Conservation (phyloP, 192 early-diverging fungal species). For the Backusella circina region DNA sequence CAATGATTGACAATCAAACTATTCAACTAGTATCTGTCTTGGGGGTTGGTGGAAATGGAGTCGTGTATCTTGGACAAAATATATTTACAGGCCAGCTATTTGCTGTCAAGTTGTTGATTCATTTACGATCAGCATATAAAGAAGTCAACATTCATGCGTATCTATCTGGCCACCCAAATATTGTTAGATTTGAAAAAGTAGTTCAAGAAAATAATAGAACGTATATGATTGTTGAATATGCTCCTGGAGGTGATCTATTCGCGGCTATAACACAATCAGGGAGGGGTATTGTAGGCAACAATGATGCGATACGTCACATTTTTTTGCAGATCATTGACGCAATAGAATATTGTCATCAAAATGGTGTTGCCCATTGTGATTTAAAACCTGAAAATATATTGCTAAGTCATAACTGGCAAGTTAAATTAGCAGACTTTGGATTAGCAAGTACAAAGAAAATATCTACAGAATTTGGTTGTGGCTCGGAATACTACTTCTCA, state of each 20-base stretch:
- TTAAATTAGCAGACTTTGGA: constrained; percentile 95
- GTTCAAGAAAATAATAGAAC: constrained; percentile 59
- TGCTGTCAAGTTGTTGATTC: constrained; percentile 75
- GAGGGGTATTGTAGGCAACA: constrained; percentile 57
- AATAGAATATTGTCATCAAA: constrained; percentile 66
- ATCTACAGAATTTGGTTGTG: constrained; percentile 72
- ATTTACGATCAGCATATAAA: constrained; percentile 54
- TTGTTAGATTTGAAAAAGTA: constrained; percentile 61
- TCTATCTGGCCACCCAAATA: constrained; percentile 64
- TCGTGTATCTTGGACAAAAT: constrained; percentile 68
- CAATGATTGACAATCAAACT: constrained; percentile 10
- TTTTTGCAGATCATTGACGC: constrained; percentile 84
- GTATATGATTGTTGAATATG: constrained; percentile 71
- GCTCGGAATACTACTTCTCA: constrained; percentile 53
- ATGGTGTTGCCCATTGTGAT: constrained; percentile 72
- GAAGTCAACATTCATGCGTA: constrained; percentile 63
- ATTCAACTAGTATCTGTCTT: constrained; percentile 38
- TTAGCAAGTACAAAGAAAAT: constrained; percentile 66
- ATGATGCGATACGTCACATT: constrained; percentile 73
- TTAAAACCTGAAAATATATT: constrained; percentile 84
- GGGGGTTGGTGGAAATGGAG: constrained; percentile 74
- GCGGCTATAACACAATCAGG: constrained; percentile 73
- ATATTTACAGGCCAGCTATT: constrained; percentile 49
- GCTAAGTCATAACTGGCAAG: constrained; percentile 49
- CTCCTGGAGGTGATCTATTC: constrained; percentile 90